Evolutionary conservation across 495 filamentous ascomycete genomes (phyloP), one percentile per base, ranked within the genome.

Genomic region (Aspergillus diversus): DNA sequence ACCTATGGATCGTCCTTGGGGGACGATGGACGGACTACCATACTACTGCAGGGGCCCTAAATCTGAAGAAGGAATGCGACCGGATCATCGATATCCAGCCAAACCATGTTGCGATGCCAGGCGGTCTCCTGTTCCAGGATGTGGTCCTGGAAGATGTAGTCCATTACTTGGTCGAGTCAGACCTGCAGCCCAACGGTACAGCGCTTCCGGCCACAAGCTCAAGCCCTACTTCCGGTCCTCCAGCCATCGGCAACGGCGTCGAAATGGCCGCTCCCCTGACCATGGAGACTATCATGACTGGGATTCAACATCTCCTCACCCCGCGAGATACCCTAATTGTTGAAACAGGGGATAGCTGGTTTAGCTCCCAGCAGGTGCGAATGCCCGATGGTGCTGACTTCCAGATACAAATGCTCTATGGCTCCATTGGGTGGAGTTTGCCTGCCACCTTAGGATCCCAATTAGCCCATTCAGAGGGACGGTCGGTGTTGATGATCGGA

Each of bases 401-500:
- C 47, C 55, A 63, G 43, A 56, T 60, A 5, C 64, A 66, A n/a
- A 33, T 66, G 32, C 15, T 62, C 12, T 64, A 64, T n/a, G 55
- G 49, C 4, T 61, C 61, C 4, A 60, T 64, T n/a, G 65, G 62
- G 11, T 66, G 64, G 64, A 52, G 37, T 56, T 21, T 63, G 13
- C 64, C 64, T 2, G 64, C 64, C 5, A 39, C 55, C 0, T 16
- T 66, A 2, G 64, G 64, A 2, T 59, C 16, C 33, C 64, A 66
- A 47, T 57, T 80, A 13, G 76, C 73, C 11, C 66, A 64, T 5
- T 69, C 71, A n/a, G 67, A 75, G 34, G 37, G 67, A n/a, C 65
- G 80, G 31, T 75, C 73, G 5, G 83, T 93, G 63, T 75, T 92
- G 59, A 86, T 92, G 69, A 88, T 87, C 7, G 90, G 89, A 33